These are phyloP conservation scores for Suhomyces pyralidae DNA, from an alignment of 805 yeast genomes.

Conservation along the genomic window DNA sequence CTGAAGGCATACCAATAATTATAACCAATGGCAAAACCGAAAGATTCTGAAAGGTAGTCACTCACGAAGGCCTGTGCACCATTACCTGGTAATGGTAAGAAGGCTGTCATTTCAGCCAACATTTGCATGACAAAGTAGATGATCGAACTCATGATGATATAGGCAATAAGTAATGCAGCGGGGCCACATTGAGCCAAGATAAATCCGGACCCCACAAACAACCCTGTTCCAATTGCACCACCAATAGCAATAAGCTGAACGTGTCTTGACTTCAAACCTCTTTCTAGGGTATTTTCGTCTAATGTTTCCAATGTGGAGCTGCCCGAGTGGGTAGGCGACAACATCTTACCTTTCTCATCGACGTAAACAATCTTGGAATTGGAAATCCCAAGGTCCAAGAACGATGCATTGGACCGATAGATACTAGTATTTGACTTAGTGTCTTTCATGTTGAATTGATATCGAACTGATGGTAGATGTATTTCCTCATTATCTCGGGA, in stretches of 20 bases:
- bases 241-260: slow-evolving; percentile 16
- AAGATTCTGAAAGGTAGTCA: slow-evolving; percentile 25
- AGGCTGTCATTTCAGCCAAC: slow-evolving; percentile 34
- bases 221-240: slow-evolving; percentile 22
- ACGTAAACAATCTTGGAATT: slow-evolving; percentile 24
- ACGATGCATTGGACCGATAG: slow-evolving; percentile 23
- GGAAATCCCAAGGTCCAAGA: slow-evolving; percentile 25
- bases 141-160: slow-evolving; percentile 17
- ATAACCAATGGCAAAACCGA: slow-evolving; percentile 34
- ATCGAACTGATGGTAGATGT: neutral
- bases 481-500: neutral
- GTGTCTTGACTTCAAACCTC: slow-evolving; percentile 14
- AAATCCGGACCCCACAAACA: slow-evolving; percentile 27
- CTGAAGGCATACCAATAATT: slow-evolving; percentile 34
- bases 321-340: slow-evolving; percentile 18
- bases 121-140: slow-evolving; percentile 30
- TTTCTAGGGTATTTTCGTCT: slow-evolving; percentile 15
- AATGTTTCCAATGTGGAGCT: slow-evolving; percentile 15
- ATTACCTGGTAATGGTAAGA: slow-evolving; percentile 33
- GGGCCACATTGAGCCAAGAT: slow-evolving; percentile 19
- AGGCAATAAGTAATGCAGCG: slow-evolving; percentile 15
- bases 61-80: slow-evolving; percentile 31
- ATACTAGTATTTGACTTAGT: slow-evolving; percentile 20
- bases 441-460: slow-evolving; percentile 11
- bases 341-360: slow-evolving; percentile 19